phyloP scores from a whole-genome alignment of 2,329 filamentous ascomycete genomes.

The Pseudogymnoascus sp. region DNA sequence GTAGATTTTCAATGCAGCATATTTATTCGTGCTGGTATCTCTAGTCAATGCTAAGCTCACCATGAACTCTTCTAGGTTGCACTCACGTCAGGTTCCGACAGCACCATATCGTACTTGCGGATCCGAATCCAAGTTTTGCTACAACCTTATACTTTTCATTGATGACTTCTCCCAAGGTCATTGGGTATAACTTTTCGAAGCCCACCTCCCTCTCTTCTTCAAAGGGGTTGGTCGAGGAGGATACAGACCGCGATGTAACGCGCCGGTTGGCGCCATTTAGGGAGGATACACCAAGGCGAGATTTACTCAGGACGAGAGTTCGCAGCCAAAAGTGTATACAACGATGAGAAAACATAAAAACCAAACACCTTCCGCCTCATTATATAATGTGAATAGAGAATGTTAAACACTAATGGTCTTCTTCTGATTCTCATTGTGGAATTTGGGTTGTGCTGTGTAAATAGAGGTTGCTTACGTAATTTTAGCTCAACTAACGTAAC shows the following conservation, averaged over 20 bases:
- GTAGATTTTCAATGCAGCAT: conserved; percentile 21
- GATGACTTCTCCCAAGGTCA: conserved; percentile 21
- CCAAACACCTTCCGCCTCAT: background rate
- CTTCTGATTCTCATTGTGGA: background rate
- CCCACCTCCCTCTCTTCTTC: conserved; percentile 20
- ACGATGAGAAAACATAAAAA: conserved; percentile 18
- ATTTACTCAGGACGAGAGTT: conserved; percentile 18
- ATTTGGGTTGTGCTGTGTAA: background rate
- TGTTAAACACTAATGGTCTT: background rate
- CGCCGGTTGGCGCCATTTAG: conserved; percentile 12
- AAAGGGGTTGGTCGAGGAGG: conserved; percentile 15
- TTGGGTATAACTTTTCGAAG: conserved; percentile 21
- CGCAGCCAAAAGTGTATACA: conserved; percentile 18
- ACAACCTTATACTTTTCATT: conserved; percentile 32
- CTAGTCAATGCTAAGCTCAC: conserved; percentile 17
- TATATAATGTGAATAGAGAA: background rate
- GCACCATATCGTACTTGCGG: conserved; percentile 38
- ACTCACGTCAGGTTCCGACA: conserved; percentile 30
- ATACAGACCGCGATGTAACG: conserved; percentile 16
- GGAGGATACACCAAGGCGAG: conserved; percentile 16
- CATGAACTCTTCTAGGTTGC: conserved; percentile 13
- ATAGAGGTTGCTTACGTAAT: background rate
- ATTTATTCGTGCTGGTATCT: conserved; percentile 21
- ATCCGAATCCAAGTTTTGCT: conserved; percentile 37
- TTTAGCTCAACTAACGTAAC: background rate